Conservation (phyloP, 805 yeast genomes). For the Grigorovia transvaalensis region DNA sequence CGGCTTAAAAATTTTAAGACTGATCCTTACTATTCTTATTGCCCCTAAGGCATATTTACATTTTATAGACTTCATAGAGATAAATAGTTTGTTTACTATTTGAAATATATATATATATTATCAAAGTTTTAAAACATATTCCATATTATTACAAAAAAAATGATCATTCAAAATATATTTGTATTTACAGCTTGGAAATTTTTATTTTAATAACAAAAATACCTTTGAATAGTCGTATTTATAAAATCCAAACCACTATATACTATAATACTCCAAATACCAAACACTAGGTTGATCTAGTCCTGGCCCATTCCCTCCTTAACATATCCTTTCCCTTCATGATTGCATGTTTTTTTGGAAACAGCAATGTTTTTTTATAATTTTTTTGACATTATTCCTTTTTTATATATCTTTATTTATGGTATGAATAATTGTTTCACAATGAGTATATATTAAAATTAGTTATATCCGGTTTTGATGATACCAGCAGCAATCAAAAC, state of each 20-base stretch:
- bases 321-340: too few relatives aligned
- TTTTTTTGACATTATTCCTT: not conserved
- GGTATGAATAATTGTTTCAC: not conserved
- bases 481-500: slow-evolving; percentile 93
- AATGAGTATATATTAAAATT: not conserved
- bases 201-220: too few relatives aligned
- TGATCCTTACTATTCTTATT: not conserved
- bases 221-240: too few relatives aligned
- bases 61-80: not conserved
- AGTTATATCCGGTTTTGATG: slow-evolving; percentile 59
- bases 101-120: too few relatives aligned
- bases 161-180: not conserved
- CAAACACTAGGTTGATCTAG: too few relatives aligned
- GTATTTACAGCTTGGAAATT: too few relatives aligned
- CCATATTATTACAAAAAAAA: not conserved
- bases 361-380: too few relatives aligned
- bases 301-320: too few relatives aligned
- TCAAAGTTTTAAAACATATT: not conserved
- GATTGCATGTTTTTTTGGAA: too few relatives aligned
- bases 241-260: too few relatives aligned
- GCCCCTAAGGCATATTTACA: not conserved
- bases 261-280: too few relatives aligned
- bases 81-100: not conserved
- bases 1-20: not conserved
- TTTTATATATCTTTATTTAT: not conserved